Evolutionary conservation across 345 rosid species (phyloP), one percentile per base, ranked within the genome.

Genomic region (Turnera subulata): DNA sequence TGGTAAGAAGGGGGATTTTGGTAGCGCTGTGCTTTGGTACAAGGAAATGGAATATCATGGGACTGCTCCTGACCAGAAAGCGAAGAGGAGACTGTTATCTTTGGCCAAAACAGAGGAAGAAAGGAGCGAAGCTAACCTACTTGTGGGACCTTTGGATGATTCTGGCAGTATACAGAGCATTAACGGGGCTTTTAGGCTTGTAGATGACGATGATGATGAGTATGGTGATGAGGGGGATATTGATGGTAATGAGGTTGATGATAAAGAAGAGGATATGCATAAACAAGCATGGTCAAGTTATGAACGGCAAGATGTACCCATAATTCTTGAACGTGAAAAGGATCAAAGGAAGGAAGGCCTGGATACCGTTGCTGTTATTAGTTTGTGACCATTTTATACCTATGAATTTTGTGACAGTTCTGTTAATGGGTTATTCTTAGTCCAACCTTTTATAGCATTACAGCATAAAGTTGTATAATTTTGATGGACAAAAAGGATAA

Each of bases 1-100:
- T 0, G 99, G 99, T 56, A 92, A 81, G 63, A 83, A 77, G 62
- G 72, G 54, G 62, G 91, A 86, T 76, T 92, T 92, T 11, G 86
- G 80, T 20, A 86, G 87, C n/a, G 97, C 96, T 39, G 73, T 86
- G 50, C 49, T 64, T 52, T 89, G 99, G 97, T 89, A 76, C 46
- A 89, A 74, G 67, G 97, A 93, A 76, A 85, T 93, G 97, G 95
- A 77, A 67, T 67, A 71, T 52, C 49, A 63, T 32, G 88, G 97
- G 22, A 55, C 79, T 59, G 72, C 68, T 45, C 86, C 98, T 23
- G 96, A 93, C 76, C 85, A 77, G 77, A 93, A 89, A 71, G 93
- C 99, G 16, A 87, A 86, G 76, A 93, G 83, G 71, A 76, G 89
- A 48, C 88, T 92, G 15, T 68, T 86, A 38, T 89, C 96, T 21